These are phyloP conservation scores for Sutorius australiensis DNA, from an alignment of 768 basidiomycete species.

Conservation along the genomic window DNA sequence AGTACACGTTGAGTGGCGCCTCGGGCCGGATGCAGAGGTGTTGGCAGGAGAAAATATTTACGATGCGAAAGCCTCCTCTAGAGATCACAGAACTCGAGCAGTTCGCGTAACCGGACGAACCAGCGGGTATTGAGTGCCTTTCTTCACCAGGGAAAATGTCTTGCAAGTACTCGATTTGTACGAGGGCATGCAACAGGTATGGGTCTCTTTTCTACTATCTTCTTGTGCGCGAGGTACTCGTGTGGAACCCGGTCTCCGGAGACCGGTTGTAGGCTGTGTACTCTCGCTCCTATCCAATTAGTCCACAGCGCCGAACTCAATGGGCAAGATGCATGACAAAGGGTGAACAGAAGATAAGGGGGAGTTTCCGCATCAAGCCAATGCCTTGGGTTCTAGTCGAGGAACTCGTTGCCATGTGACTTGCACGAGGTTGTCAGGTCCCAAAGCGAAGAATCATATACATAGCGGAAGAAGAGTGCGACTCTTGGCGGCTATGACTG, in stretches of 20 bases:
- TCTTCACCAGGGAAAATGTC: not conserved
- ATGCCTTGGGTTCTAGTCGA: too few relatives aligned
- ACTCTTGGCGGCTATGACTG: too few relatives aligned
- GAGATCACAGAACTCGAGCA: constrained; percentile 79
- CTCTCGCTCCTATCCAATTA: constrained; percentile 9
- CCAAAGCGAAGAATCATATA: too few relatives aligned
- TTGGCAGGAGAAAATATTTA: constrained; percentile 64
- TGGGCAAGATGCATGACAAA: too few relatives aligned
- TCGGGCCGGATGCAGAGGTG: constrained; percentile 65
- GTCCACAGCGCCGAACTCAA: too few relatives aligned
- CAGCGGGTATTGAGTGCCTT: constrained; percentile 84
- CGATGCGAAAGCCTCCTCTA: constrained; percentile 91
- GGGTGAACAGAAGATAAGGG: too few relatives aligned
- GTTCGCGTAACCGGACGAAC: constrained; percentile 82
- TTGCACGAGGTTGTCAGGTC: too few relatives aligned
- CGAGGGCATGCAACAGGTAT: constrained; percentile 13
- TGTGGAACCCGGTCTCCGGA: not conserved
- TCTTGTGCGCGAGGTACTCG: not conserved
- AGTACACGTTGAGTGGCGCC: constrained; percentile 96
- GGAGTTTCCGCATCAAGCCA: too few relatives aligned
- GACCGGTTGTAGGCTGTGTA: not conserved
- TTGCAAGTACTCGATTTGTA: constrained; percentile 14
- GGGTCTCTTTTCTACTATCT: too few relatives aligned
- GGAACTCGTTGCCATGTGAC: too few relatives aligned
- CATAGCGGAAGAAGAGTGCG: too few relatives aligned